phyloP scores from a whole-genome alignment of 2,329 filamentous ascomycete genomes.

The Colletotrichum melonis region DNA sequence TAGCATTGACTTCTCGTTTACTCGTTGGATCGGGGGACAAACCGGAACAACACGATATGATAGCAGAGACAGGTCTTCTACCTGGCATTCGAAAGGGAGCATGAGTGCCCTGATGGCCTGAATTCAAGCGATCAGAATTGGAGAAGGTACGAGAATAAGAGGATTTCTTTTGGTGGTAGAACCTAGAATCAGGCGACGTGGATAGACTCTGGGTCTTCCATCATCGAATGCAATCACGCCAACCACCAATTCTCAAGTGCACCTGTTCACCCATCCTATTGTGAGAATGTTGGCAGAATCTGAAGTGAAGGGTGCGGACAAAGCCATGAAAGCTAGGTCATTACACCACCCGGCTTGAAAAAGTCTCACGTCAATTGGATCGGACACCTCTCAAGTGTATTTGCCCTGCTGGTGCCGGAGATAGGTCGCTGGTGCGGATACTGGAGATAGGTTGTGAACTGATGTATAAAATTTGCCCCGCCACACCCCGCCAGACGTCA shows the following conservation, averaged over 20 bases:
- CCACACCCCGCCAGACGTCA: conserved; percentile 37
- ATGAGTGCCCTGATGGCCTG: neutral
- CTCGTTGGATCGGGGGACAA: neutral
- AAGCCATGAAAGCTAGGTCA: neutral
- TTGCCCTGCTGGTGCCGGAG: no score
- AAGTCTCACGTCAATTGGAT: no score
- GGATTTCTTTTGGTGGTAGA: neutral
- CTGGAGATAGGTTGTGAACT: neutral
- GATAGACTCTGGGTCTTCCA: neutral
- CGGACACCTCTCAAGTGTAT: no score
- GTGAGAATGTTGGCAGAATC: neutral
- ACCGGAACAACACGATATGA: neutral
- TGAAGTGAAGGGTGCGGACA: neutral
- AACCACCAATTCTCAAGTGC: neutral
- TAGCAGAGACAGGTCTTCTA: neutral
- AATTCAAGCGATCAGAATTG: neutral
- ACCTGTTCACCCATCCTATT: neutral
- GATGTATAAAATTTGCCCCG: conserved; percentile 23
- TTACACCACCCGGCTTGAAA: neutral
- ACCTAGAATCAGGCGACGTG: conserved; percentile 2
- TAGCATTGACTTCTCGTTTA: conserved; percentile 30
- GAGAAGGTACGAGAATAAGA: neutral
- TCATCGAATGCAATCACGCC: neutral
- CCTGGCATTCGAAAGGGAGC: neutral
- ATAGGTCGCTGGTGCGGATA: no score